Conservation (phyloP, 345 rosid species). For the Syzygium jambos region DNA sequence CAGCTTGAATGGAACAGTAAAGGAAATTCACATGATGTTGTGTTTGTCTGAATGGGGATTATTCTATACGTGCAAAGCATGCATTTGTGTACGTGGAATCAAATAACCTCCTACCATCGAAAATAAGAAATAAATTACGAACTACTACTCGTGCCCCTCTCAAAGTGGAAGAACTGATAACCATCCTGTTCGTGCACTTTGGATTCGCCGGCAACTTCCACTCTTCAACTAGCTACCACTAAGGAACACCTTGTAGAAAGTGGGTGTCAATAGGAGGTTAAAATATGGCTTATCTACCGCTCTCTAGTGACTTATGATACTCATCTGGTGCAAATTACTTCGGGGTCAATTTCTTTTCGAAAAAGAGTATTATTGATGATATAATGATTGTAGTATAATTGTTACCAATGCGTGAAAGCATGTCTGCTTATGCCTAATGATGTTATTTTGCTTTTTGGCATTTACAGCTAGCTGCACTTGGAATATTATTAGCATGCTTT, state of each 20-base stretch:
- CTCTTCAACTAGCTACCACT: not conserved
- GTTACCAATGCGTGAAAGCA: not conserved
- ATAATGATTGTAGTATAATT: not conserved
- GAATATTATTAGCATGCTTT: not conserved
- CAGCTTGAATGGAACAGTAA: not conserved
- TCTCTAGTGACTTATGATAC: not conserved
- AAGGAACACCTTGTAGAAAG: not conserved
- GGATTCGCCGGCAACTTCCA: not conserved
- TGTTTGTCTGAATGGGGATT: not conserved
- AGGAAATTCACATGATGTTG: not conserved
- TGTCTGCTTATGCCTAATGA: not conserved
- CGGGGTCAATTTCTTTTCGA: not conserved
- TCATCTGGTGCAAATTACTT: not conserved
- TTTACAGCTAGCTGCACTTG: not conserved
- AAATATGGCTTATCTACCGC: not conserved
- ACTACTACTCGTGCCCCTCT: not conserved
- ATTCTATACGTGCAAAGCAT: not conserved
- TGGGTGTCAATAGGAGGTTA: not conserved
- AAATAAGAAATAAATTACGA: not conserved
- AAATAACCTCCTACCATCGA: not conserved
- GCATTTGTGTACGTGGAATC: not conserved
- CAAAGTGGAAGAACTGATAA: not conserved
- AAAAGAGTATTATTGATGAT: not conserved
- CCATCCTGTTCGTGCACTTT: not conserved
- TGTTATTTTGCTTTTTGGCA: not conserved